Evolutionary conservation across 257 asterid genomes (phyloP).

Genomic region (Penstemon eatonii): DNA sequence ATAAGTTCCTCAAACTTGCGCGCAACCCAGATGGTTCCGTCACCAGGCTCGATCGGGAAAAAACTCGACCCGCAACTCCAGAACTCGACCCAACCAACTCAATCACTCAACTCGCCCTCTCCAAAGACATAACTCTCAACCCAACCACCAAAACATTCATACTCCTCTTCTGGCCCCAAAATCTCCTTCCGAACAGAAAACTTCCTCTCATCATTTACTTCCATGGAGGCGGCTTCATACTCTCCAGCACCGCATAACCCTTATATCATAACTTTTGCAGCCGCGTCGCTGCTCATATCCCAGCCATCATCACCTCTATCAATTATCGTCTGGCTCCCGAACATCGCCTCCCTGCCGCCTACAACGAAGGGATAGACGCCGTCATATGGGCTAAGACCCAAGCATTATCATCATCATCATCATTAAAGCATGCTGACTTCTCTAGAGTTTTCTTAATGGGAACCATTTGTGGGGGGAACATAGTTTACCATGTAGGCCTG

Average conservation of each 20-base stretch:
- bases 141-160: slow-evolving; percentile 47
- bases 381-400: slow-evolving; percentile 48
- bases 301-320: slow-evolving; percentile 59
- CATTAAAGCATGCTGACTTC: slow-evolving; percentile 43
- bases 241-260: slow-evolving; percentile 34
- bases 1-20: slow-evolving; percentile 36
- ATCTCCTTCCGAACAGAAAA: slow-evolving; percentile 33
- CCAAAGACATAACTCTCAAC: slow-evolving; percentile 63
- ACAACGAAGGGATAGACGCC: slow-evolving; percentile 71
- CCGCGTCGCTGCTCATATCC: slow-evolving; percentile 40
- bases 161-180: slow-evolving; percentile 58
- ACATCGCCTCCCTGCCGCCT: slow-evolving; percentile 78
- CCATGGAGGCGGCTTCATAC: slow-evolving; percentile 70
- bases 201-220: slow-evolving; percentile 55
- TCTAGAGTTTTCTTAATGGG: slow-evolving; percentile 65
- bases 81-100: slow-evolving; percentile 23
- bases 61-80: slow-evolving; percentile 42
- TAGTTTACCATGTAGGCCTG: slow-evolving; percentile 46
- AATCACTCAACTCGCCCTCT: slow-evolving; percentile 35
- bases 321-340: slow-evolving; percentile 75
- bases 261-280: slow-evolving; percentile 40
- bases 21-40: slow-evolving; percentile 67
- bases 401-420: slow-evolving; percentile 17
- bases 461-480: slow-evolving; percentile 62
- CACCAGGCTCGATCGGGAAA: slow-evolving; percentile 33